A percentile compares a stretch with the other conserved stretches of the same genome.
phyloP scores from a whole-genome alignment of 2,329 filamentous ascomycete species.

The Penicillium freii region DNA sequence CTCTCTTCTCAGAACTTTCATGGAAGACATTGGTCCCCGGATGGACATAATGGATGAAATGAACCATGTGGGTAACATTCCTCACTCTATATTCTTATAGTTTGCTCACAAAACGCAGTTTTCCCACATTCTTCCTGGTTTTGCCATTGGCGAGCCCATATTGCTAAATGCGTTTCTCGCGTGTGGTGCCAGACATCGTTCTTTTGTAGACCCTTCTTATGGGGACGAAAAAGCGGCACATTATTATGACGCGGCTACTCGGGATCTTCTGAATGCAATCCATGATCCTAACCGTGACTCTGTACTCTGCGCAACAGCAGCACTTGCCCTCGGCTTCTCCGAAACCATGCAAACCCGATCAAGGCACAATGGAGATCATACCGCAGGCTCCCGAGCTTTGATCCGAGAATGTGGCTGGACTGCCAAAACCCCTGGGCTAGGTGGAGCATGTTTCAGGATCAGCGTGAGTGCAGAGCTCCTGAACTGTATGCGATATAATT shows the following conservation, averaged over 20 bases:
- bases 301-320: slow-evolving; percentile 79
- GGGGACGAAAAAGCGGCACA: slow-evolving; percentile 73
- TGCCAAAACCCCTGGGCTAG: slow-evolving; percentile 72
- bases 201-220: slow-evolving; percentile 66
- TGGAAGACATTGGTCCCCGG: slow-evolving; percentile 86
- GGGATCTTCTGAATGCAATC: slow-evolving; percentile 69
- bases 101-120: slow-evolving; percentile 52
- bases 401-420: slow-evolving; percentile 92
- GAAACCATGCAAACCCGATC: slow-evolving; percentile 86
- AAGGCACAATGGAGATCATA: slow-evolving; percentile 81
- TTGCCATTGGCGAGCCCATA: slow-evolving; percentile 80
- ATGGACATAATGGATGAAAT: slow-evolving; percentile 87
- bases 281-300: slow-evolving; percentile 84
- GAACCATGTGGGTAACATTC: slow-evolving; percentile 60
- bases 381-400: slow-evolving; percentile 76
- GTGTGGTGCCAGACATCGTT: slow-evolving; percentile 80
- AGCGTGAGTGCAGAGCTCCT: slow-evolving; percentile 90
- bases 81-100: not conserved
- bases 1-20: slow-evolving; percentile 86
- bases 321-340: slow-evolving; percentile 86
- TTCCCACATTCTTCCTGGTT: slow-evolving; percentile 76
- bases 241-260: slow-evolving; percentile 84
- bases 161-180: slow-evolving; percentile 84
- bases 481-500: slow-evolving; percentile 82
- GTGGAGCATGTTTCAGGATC: slow-evolving; percentile 89